Base-by-base conservation (phyloP, 2,329 filamentous ascomycete genomes). In the Aspergillus felis region DNA sequence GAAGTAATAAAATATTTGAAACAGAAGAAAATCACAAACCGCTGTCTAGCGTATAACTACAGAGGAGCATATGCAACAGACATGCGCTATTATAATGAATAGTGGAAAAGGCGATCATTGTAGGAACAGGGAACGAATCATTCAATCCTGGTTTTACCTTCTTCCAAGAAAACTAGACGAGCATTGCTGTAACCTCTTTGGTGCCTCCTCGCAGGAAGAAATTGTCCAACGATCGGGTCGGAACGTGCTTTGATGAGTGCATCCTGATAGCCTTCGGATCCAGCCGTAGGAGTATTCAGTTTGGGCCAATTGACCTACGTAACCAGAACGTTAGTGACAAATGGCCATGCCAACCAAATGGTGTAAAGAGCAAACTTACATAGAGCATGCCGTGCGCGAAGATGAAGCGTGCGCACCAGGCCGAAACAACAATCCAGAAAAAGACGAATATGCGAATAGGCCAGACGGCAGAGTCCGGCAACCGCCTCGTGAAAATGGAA, bases 81-180 rank as follows among this genome's bases (percentile, higher is more conserved):
- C 42, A 22, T 17, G 4, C 42, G 42, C 20, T 44, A 5, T 22
- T 44, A 24, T 22, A n/a, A 38, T 17, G 32, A 38, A 17, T 38
- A 35, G 32, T 14, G 32, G 6, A 6, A 44, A 44, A 44, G 12
- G 53, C 54, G 25, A 7, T 24, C 4, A 5, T 47, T 44, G 38
- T 38, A 50, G 56, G 41, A 53, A 58, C 46, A 58, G 20, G 20
- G 56, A 55, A 55, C 58, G 57, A 58, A 58, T 61, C 72, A 79
- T 63, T 99, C 94, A 70, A 96, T 95, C 73, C 94, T 90, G 84
- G 97, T 99, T 84, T 99, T 99, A 54, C 94, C 94, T 77, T 99
- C 94, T 74, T 99, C 94, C 55, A 95, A 85, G 66, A 89, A 94
- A 32, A 91, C 83, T 66, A 95, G 87, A 60, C 91, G 83, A 47